Conservation (phyloP, 2,329 filamentous ascomycete genomes). For the Calonectria multiphialidica region DNA sequence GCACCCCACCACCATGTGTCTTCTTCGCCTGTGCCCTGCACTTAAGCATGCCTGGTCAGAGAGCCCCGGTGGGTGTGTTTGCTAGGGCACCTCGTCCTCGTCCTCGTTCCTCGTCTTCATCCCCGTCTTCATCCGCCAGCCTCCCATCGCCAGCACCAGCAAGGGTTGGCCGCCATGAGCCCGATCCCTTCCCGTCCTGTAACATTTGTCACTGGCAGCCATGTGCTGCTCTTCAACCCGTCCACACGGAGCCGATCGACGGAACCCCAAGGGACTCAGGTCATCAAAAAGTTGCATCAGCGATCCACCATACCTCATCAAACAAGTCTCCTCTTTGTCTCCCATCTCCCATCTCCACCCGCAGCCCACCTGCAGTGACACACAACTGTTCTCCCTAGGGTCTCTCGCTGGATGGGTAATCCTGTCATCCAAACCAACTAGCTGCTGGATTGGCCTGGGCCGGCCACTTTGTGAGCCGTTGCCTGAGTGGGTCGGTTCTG, state of each 20-base stretch:
- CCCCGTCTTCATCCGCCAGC: conserved; percentile 11
- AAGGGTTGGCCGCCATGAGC: conserved; percentile 22
- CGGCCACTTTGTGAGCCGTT: conserved; percentile 35
- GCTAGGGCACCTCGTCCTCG: neutral
- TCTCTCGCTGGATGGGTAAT: conserved; percentile 31
- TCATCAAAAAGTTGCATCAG: conserved; percentile 13
- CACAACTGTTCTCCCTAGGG: conserved; percentile 24
- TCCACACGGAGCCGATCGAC: conserved; percentile 24
- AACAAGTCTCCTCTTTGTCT: conserved; percentile 19
- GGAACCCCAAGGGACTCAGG: conserved; percentile 20
- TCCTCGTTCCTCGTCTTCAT: neutral
- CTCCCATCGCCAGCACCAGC: conserved; percentile 11
- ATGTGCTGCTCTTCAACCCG: conserved; percentile 10
- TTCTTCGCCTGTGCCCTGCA: neutral
- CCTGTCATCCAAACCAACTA: conserved; percentile 29
- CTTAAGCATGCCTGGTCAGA: conserved; percentile 1
- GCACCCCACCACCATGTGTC: conserved; percentile 7
- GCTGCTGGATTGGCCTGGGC: conserved; percentile 23
- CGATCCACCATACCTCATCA: conserved; percentile 18
- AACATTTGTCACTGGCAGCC: conserved; percentile 18
- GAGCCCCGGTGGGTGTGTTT: neutral
- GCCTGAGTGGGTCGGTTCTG: conserved; percentile 39
- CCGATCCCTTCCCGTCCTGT: conserved; percentile 30
- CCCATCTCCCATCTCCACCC: conserved; percentile 20
- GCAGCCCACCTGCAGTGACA: conserved; percentile 18